Evolutionary conservation across 345 rosid genomes (phyloP), one percentile per base, ranked within the genome.

Genomic region (Brassica cretica): DNA sequence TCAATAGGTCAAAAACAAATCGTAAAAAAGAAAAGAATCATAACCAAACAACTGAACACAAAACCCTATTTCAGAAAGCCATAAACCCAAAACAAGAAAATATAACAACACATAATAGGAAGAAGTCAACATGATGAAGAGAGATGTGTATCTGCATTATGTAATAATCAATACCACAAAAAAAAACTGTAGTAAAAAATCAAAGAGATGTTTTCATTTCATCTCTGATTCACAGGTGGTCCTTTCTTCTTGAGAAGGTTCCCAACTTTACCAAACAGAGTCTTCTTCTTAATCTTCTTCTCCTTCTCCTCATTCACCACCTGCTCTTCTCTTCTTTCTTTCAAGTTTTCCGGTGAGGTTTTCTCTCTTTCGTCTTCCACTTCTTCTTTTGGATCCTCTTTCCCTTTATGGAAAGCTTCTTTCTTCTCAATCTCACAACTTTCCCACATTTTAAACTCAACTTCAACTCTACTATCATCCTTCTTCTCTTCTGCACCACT

Each of bases 241-340:
- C 89, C 84, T 84, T 89, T 95, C 94, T 95, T 95, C 89, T 92
- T 95, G 8, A 95, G 96, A 72, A 95, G 88, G 78, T 85, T 91
- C 59, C 99, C 98, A 30, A 95, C 92, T 83, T 95, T 95, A 39
- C 88, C 88, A 46, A 95, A 88, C 86, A 93, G 81, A 10, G 94
- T 94, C 76, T 93, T 95, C 85, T 88, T 94, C 87, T 92, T 94
- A 86, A 89, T 91, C 88, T 91, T 95, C 76, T 70, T 71, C 56
- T 70, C 76, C 27, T 69, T 39, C 64, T 68, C 75, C 64, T 68
- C 79, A 64, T 63, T 56, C 68, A 74, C 24, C 56, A 51, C 9
- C 33, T 65, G 41, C 76, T 81, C 89, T 30, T 84, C 91, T 46
- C 76, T 77, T 5, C 46, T 6, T 16, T 85, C 88, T 60, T 87